Base-by-base conservation (phyloP, 2,329 filamentous ascomycete genomes). In the Colletotrichum higginsianum region DNA sequence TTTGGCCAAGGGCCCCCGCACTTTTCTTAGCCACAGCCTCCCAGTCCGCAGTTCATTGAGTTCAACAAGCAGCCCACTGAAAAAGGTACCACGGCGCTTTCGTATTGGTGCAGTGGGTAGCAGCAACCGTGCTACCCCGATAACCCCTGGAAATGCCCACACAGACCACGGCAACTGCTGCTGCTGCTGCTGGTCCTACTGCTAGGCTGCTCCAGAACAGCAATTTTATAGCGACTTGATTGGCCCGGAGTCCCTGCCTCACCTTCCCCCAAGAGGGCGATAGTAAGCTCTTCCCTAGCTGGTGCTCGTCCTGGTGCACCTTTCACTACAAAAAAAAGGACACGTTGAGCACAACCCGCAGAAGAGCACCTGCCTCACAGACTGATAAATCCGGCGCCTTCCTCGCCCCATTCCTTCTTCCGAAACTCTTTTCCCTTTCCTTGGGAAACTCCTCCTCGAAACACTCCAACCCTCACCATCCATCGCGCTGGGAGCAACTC, bases 321-420 rank as follows among this genome's bases (percentile, higher is more conserved):
- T 72, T 52, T 65, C 35, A 67, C 42, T 18, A 21, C 58, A 71
- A 73, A 75, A 74, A 35, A 75, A 75, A 75, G 73, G 73, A 75
- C 73, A 75, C 73, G 73, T 75, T 75, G 73, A 74, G 62, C 66
- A 70, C 52, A 72, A 66, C 50, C 68, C 52, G 55, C 57, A 30
- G 21, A 21, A 35, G 40, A 57, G 67, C 62, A 49, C 67, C 66
- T 61, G 69, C 66, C 57, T 66, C 69, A 62, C 70, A 38, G 57
- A 74, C 61, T 74, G 67, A 72, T 73, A 73, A 74, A 74, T 66
- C 73, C 50, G 63, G 57, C 71, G 61, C 63, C 61, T 61, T 63
- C 63, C 72, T 70, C 66, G 52, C 62, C 61, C 70, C 72, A 70
- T 64, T 66, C 70, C 66, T 68, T 57, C 55, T 68, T 66, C 68